Percentiles rank a stretch among this genome's conserved stretches.
These are phyloP conservation scores for Penicillium tannophilum DNA, from an alignment of 495 filamentous ascomycete genomes.

Conservation along the genomic window DNA sequence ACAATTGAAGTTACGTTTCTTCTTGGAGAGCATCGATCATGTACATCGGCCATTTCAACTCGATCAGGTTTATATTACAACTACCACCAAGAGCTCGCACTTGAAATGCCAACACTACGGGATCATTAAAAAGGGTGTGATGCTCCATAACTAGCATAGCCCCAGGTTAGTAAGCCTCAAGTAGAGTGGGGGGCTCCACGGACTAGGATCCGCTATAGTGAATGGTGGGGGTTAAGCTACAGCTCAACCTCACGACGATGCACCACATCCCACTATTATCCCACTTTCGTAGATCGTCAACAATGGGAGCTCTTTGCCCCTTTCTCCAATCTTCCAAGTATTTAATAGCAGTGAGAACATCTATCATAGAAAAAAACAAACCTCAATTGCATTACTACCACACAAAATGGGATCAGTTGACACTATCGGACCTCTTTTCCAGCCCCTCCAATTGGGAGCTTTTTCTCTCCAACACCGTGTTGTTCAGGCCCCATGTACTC, in stretches of 20 bases:
- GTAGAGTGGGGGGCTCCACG: constrained; percentile 8
- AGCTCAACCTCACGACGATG: background rate
- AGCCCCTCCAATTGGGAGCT: constrained; percentile 50
- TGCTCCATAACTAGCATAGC: background rate
- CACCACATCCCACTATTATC: constrained; percentile 21
- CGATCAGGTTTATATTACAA: no score
- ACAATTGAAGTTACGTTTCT: no score
- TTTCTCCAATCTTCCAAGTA: background rate
- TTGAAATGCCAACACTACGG: no score
- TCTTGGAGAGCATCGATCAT: background rate
- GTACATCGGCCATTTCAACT: no score
- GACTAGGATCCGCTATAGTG: background rate
- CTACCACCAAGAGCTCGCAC: no score
- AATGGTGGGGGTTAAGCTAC: constrained; percentile 17
- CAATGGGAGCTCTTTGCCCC: constrained; percentile 1
- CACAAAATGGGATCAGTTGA: constrained; percentile 33
- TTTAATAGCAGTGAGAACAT: constrained; percentile 2
- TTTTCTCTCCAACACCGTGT: constrained; percentile 52
- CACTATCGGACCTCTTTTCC: constrained; percentile 49
- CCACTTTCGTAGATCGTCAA: constrained; percentile 15
- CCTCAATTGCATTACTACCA: background rate
- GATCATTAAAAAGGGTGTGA: no score
- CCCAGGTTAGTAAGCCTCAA: background rate
- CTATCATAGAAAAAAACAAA: background rate
- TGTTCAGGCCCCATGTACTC: constrained; percentile 55